Percentiles rank a stretch among this genome's conserved stretches.
These are phyloP conservation scores for Coemansia sp. DNA, from an alignment of 192 early-diverging fungal species.

Conservation along the genomic window DNA sequence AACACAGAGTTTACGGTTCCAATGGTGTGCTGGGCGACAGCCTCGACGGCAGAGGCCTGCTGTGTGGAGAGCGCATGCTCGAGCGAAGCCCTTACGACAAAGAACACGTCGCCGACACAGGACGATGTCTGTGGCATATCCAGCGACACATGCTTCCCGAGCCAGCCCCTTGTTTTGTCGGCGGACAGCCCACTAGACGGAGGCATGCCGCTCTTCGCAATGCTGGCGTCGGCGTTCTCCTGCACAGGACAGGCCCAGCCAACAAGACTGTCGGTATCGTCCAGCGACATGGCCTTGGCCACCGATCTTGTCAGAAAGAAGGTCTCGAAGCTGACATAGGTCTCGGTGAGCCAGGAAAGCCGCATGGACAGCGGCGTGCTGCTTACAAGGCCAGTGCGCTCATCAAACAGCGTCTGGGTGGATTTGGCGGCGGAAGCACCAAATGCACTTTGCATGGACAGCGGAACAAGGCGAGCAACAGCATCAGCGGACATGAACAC, in stretches of 20 bases:
- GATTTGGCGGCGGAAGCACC: neutral
- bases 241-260: conserved; percentile 25
- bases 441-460: conserved; percentile 9
- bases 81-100: conserved; percentile 76
- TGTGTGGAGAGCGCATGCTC: conserved; percentile 72
- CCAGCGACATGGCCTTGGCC: conserved; percentile 46
- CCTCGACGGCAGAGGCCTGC: conserved; percentile 66
- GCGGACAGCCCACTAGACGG: neutral
- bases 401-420: conserved; percentile 10
- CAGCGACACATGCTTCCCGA: neutral
- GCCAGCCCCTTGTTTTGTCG: neutral
- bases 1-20: conserved; percentile 39
- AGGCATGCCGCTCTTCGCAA: neutral
- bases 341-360: conserved; percentile 36
- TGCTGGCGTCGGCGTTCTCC: neutral
- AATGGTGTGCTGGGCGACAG: conserved; percentile 68
- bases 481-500: conserved; percentile 40
- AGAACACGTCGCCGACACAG: conserved; percentile 93
- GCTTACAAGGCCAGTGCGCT: conserved; percentile 29
- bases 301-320: conserved; percentile 40
- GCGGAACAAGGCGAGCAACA: conserved; percentile 17
- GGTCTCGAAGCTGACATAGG: conserved; percentile 36
- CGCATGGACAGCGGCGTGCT: conserved; percentile 34
- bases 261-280: conserved; percentile 28
- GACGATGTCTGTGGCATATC: conserved; percentile 40